These are phyloP conservation scores for Sclerospora graminicola DNA, from an alignment of 352 stramenopile species.

Conservation along the genomic window DNA sequence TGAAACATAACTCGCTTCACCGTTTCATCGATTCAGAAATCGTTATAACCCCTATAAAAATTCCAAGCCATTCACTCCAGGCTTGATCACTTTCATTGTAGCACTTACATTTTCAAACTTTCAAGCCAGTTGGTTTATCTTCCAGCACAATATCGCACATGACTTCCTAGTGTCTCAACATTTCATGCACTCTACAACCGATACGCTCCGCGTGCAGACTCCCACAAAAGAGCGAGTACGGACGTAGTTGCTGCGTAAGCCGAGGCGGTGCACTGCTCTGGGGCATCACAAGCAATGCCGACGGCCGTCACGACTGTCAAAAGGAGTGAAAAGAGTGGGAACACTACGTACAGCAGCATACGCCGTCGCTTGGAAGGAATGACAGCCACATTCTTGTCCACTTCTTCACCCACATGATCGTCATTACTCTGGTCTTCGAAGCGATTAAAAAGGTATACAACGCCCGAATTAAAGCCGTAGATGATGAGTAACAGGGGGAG, in stretches of 20 bases:
- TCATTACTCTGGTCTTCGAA: slow-evolving; percentile 16
- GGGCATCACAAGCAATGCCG: slow-evolving; percentile 61
- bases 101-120: no score
- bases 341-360: slow-evolving; percentile 47
- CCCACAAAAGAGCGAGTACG: slow-evolving; percentile 23
- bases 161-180: slow-evolving; percentile 9
- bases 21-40: no score
- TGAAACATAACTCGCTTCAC: no score
- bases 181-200: slow-evolving; percentile 28
- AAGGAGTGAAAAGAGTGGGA: slow-evolving; percentile 46
- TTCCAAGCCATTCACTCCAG: no score
- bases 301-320: slow-evolving; percentile 54
- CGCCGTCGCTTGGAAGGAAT: slow-evolving; percentile 23
- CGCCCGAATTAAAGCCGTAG: slow-evolving; percentile 57
- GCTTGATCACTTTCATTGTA: no score
- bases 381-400: slow-evolving; percentile 9
- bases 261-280: slow-evolving; percentile 40
- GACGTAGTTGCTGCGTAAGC: slow-evolving; percentile 23
- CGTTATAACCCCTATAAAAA: no score
- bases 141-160: slow-evolving; percentile 19
- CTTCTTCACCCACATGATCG: slow-evolving; percentile 6
- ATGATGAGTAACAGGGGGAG: slow-evolving; percentile 56
- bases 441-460: slow-evolving; percentile 45
- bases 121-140: no score
- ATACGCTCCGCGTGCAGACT: slow-evolving; percentile 38